Percentiles rank a stretch among this genome's conserved stretches.
Evolutionary conservation across 768 basidiomycete genomes (phyloP).

Genomic region (Termitomyces sp.): DNA sequence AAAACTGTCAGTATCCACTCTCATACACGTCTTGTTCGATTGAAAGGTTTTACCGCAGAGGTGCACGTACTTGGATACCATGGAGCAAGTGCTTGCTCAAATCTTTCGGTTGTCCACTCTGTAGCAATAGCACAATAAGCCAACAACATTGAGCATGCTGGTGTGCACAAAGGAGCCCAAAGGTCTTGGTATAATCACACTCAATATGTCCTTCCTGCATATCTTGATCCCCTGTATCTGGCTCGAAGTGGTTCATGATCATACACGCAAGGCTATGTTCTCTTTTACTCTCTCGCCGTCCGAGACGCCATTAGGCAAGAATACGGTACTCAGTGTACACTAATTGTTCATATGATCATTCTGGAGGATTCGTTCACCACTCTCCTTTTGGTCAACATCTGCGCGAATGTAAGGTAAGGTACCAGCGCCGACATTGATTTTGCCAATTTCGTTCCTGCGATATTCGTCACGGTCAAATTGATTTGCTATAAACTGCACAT

Average conservation of each 20-base stretch:
- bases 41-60: no score
- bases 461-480: not conserved
- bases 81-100: no score
- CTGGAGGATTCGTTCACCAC: no score
- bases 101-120: no score
- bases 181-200: not conserved
- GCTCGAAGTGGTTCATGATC: not conserved
- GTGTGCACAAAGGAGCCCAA: no score
- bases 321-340: not conserved
- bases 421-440: not conserved
- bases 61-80: no score
- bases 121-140: no score
- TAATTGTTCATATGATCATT: not conserved
- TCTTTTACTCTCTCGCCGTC: not conserved
- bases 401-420: not conserved
- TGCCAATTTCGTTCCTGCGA: not conserved
- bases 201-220: not conserved
- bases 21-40: no score
- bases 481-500: not conserved
- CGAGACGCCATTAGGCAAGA: not conserved
- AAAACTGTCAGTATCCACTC: not conserved
- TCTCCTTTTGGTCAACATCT: no score
- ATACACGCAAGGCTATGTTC: not conserved
- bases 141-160: not conserved
- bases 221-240: not conserved